phyloP scores from a whole-genome alignment of 73 alveolate genomes.

The Diophrys sp. region DNA sequence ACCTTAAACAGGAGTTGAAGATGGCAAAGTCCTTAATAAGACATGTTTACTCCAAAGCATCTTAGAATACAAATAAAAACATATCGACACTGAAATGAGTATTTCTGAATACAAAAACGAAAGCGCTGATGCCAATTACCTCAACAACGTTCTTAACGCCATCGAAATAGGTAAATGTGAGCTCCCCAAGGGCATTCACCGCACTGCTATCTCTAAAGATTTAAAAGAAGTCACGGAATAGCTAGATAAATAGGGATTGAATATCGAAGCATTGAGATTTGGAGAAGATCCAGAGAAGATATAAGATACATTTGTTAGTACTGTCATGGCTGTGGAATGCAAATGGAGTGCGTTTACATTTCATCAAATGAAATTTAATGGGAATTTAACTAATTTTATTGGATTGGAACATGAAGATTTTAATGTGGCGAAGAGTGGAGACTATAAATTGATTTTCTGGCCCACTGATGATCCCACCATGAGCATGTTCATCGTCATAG shows the following conservation, averaged over 20 bases:
- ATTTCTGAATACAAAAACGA: neutral
- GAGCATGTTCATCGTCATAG: neutral
- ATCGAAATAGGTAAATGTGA: neutral
- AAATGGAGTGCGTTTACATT: neutral
- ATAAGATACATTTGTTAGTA: neutral
- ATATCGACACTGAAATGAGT: neutral
- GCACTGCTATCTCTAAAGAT: neutral
- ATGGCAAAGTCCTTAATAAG: neutral
- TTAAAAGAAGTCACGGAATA: neutral
- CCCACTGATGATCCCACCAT: neutral
- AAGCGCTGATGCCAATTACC: neutral
- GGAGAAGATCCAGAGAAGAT: neutral
- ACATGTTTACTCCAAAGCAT: neutral
- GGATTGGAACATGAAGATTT: neutral
- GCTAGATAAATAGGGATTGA: neutral
- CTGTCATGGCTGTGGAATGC: neutral
- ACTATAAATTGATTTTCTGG: neutral
- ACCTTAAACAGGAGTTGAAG: slow-evolving; percentile 1
- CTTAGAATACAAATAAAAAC: neutral
- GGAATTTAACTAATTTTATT: neutral
- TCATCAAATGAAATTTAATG: neutral
- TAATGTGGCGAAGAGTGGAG: neutral
- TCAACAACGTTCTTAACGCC: neutral
- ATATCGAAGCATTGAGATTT: neutral
- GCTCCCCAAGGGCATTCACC: neutral